phyloP scores from a whole-genome alignment of 805 yeast genomes.

The Lipomyces chichibuensis region DNA sequence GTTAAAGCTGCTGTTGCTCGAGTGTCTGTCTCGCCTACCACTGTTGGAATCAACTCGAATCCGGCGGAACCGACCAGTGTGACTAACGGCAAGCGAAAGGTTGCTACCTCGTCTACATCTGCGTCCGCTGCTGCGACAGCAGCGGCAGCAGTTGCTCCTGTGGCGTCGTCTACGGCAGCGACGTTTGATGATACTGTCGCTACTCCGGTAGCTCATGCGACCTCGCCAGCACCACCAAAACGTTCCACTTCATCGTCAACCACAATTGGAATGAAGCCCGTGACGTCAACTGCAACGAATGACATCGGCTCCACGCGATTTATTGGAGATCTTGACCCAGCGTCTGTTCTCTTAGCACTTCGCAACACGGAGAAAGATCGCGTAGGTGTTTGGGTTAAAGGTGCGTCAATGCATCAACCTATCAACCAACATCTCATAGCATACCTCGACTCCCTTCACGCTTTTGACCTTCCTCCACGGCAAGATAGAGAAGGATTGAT shows the following conservation, averaged over 20 bases:
- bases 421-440: constrained; percentile 43
- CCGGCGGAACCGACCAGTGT: not conserved
- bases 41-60: not conserved
- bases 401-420: constrained; percentile 40
- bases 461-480: constrained; percentile 47
- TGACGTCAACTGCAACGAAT: not conserved
- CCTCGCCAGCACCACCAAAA: not conserved
- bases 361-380: constrained; percentile 29
- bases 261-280: not conserved
- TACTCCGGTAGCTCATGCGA: constrained; percentile 19
- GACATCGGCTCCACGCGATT: constrained; percentile 28
- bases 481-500: constrained; percentile 45
- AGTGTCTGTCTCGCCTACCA: constrained; percentile 15
- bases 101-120: constrained; percentile 1
- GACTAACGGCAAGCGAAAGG: not conserved
- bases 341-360: constrained; percentile 22
- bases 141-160: constrained; percentile 30
- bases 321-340: constrained; percentile 32
- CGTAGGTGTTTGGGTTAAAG: constrained; percentile 46
- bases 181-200: constrained; percentile 22
- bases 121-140: constrained; percentile 32
- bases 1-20: constrained; percentile 15
- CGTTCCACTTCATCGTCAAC: not conserved
- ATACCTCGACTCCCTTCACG: constrained; percentile 46
- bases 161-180: constrained; percentile 32